Evolutionary conservation across 148 eudicot species (phyloP), one percentile per base, ranked within the genome.

Genomic region (Vaccinium darrowii): DNA sequence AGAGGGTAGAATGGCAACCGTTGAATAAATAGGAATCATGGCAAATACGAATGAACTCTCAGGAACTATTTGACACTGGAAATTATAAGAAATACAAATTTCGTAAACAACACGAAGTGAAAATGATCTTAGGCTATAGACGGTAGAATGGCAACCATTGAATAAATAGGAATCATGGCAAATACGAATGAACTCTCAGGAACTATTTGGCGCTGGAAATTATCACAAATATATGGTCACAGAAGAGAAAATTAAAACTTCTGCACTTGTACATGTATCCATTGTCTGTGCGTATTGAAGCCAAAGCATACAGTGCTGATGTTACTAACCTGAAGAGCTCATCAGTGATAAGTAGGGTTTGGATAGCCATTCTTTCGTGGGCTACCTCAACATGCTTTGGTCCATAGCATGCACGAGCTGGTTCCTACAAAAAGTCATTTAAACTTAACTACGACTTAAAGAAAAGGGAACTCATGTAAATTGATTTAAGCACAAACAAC

Each of bases 301-400:
- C 36, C 62, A 14, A 54, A 79, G 81, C 54, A 33, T 3, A 4
- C 53, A 7, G 30, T 54, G 76, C 76, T 58, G 15, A 39, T 72
- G 1, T 8, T 76, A 85, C 85, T 76, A 16, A 96, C 99, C 98
- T 95, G 90, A 97, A 97, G 56, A 94, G 90, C 85, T 95, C 98
- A 80, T 97, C 99, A 39, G 99, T 97, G 79, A 97, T 86, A 69
- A 97, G 98, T 76, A 97, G 93, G 81, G 99, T 97, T 86, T 95
- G 98, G 23, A 97, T 86, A 85, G 99, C 98, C 98, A 97, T 97
- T 85, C 97, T 88, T 84, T 97, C 99, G 84, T 97, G 98, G 82
- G 99, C 99, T 87, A 93, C 97, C 86, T 97, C 99, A 81, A 97
- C 98, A 83, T 97, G 99, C 89, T 94, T 97, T 54, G 98, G 99